Conservation (phyloP, 176 grass and related monocot species). For the Carex littledalei region DNA sequence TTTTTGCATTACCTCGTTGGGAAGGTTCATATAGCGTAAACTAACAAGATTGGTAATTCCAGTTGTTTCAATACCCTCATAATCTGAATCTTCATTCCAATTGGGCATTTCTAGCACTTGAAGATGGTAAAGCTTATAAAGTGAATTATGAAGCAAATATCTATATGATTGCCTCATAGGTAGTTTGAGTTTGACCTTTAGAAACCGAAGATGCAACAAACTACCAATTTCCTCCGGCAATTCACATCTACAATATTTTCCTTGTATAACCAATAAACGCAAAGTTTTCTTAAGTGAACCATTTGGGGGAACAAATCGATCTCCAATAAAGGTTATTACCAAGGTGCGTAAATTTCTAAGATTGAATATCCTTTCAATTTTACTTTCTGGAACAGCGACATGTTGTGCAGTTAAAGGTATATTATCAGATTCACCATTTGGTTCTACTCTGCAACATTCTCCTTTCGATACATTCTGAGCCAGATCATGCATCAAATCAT, state of each 20-base stretch:
- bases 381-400: not conserved
- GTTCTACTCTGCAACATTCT: not conserved
- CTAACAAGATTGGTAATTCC: slow-evolving; percentile 1
- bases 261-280: slow-evolving; percentile 18
- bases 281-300: slow-evolving; percentile 19
- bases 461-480: not conserved
- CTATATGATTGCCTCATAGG: no score
- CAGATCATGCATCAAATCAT: slow-evolving; percentile 38
- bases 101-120: not conserved
- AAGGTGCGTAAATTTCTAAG: slow-evolving; percentile 1
- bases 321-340: not conserved
- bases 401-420: slow-evolving; percentile 5
- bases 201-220: slow-evolving; percentile 26
- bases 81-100: no score
- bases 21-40: not conserved
- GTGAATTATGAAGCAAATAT: not conserved
- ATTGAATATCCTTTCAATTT: not conserved
- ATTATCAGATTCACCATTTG: not conserved
- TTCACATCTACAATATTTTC: slow-evolving; percentile 10
- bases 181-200: not conserved
- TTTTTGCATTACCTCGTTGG: not conserved
- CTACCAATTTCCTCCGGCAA: not conserved
- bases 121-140: slow-evolving; percentile 13
- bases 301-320: not conserved
- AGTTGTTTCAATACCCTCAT: not conserved